Percentiles rank a stretch among this genome's conserved stretches.
phyloP scores from a whole-genome alignment of 2,329 filamentous ascomycete genomes.

The Phoma sp. region DNA sequence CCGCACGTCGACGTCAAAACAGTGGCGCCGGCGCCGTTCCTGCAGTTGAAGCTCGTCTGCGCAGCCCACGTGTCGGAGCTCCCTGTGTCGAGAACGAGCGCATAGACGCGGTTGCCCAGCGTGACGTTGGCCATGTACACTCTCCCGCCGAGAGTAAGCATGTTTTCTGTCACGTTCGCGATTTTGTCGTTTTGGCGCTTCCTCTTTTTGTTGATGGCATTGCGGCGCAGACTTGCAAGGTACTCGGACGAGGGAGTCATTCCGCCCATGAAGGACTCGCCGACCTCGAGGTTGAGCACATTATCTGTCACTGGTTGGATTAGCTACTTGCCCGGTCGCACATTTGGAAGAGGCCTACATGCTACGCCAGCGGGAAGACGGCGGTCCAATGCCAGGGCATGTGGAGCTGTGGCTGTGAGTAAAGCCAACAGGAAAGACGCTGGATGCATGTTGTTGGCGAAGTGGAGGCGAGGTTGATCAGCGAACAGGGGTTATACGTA shows the following conservation, averaged over 20 bases:
- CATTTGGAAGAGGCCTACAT: neutral
- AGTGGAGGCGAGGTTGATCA: neutral
- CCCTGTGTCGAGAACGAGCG: constrained; percentile 38
- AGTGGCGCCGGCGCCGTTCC: neutral
- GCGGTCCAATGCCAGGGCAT: neutral
- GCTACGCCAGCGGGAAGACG: neutral
- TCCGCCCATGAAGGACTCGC: neutral
- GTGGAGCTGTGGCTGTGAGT: neutral
- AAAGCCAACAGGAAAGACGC: neutral
- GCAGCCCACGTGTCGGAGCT: constrained; percentile 38
- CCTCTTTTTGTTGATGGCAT: constrained; percentile 5
- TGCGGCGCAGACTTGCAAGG: constrained; percentile 8
- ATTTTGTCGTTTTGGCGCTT: constrained; percentile 12
- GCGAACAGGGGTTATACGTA: neutral
- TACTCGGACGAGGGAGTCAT: constrained; percentile 8
- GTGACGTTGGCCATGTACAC: constrained; percentile 41
- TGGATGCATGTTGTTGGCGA: constrained; percentile 3
- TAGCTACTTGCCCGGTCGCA: neutral
- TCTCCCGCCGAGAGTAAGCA: constrained; percentile 34
- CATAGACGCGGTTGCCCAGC: constrained; percentile 22
- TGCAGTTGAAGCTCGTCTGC: constrained; percentile 24
- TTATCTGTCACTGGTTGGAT: constrained; percentile 2
- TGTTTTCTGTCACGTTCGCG: constrained; percentile 23
- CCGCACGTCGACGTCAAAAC: constrained; percentile 18
- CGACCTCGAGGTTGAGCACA: constrained; percentile 11